phyloP scores from a whole-genome alignment of 1,284 basidiomycete species.

The Melampsora larici-populina region DNA sequence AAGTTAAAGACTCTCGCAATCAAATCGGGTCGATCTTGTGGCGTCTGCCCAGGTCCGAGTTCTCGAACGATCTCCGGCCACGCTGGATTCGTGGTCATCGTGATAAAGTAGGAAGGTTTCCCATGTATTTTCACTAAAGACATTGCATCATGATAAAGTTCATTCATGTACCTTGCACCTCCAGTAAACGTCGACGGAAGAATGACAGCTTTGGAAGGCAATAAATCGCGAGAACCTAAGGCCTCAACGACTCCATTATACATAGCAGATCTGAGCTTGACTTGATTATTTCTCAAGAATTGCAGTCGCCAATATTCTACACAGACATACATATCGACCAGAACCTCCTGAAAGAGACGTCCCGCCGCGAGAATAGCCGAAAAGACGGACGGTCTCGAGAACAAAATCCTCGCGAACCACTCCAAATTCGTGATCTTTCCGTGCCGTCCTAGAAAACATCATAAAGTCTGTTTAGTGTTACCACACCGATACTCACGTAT shows the following conservation, averaged over 20 bases:
- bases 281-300: not conserved
- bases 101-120: slow-evolving; percentile 56
- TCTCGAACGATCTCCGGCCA: slow-evolving; percentile 54
- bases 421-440: not conserved
- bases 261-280: not conserved
- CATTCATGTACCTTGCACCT: slow-evolving; percentile 52
- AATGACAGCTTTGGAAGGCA: slow-evolving; percentile 47
- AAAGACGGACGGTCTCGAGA: too few relatives aligned
- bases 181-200: slow-evolving; percentile 55
- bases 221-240: slow-evolving; percentile 13
- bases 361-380: not conserved
- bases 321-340: slow-evolving; percentile 6
- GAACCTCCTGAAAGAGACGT: not conserved
- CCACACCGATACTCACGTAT: too few relatives aligned
- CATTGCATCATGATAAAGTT: slow-evolving; percentile 55
- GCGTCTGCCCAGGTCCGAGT: not conserved
- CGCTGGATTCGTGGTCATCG: slow-evolving; percentile 55
- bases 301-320: not conserved
- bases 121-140: slow-evolving; percentile 53
- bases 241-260: not conserved
- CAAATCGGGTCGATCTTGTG: slow-evolving; percentile 5
- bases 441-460: too few relatives aligned
- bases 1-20: not conserved
- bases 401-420: not conserved
- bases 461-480: too few relatives aligned